phyloP scores from a whole-genome alignment of 768 basidiomycete genomes.

The Mycena alexandri region DNA sequence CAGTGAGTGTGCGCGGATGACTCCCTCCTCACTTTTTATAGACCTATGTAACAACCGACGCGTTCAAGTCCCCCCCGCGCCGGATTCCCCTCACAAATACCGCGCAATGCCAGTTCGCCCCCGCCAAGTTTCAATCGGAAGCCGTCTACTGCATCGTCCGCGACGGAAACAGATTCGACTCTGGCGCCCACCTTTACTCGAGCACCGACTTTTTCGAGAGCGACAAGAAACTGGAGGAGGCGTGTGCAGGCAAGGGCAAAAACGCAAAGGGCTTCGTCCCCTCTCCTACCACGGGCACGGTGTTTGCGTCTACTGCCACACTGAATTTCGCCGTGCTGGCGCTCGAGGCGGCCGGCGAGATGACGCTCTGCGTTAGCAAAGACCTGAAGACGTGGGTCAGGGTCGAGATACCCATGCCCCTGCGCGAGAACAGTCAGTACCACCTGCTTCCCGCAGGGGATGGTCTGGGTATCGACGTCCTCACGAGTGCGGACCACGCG shows the following conservation, averaged over 20 bases:
- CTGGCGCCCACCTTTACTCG: constrained; percentile 78
- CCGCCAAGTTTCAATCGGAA: constrained; percentile 86
- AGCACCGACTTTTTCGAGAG: constrained; percentile 86
- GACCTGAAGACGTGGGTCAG: constrained; percentile 88
- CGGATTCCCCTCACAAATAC: constrained; percentile 74
- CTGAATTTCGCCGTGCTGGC: constrained; percentile 93
- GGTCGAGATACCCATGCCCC: constrained; percentile 87
- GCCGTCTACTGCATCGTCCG: constrained; percentile 93
- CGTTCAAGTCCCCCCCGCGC: constrained; percentile 72
- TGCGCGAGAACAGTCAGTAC: constrained; percentile 93
- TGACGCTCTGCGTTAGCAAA: constrained; percentile 87
- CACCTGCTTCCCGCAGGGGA: constrained; percentile 93
- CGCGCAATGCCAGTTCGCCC: constrained; percentile 87
- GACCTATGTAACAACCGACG: constrained; percentile 92
- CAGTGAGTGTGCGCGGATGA: constrained; percentile 12
- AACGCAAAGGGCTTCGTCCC: constrained; percentile 91
- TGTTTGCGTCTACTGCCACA: constrained; percentile 2
- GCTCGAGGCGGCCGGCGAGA: constrained; percentile 83
- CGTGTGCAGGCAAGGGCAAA: constrained; percentile 86
- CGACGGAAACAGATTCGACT: constrained; percentile 63
- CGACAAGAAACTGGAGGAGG: constrained; percentile 76
- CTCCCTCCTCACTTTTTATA: constrained; percentile 45
- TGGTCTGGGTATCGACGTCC: constrained; percentile 96
- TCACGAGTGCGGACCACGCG: constrained; percentile 60
- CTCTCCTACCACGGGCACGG: constrained; percentile 70